Evolutionary conservation across 176 grass and related monocot species (phyloP), one percentile per base, ranked within the genome.

Genomic region (Otatea glauca): DNA sequence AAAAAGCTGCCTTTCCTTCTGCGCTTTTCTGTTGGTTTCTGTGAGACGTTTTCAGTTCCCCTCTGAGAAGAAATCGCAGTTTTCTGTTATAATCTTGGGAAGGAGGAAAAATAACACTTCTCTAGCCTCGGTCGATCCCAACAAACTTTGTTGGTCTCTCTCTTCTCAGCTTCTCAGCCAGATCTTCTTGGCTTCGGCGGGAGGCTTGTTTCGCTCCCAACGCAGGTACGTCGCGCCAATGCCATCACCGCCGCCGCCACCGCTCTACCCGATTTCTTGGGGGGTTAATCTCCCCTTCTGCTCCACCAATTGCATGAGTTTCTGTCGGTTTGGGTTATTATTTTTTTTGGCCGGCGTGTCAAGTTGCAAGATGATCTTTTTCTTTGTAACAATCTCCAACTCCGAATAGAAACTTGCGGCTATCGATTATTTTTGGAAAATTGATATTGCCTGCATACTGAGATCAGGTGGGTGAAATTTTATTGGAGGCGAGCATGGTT

Each of bases 1-100:
- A 63, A 82, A 90, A 90, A 86, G 65, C 88, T 86, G 83, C 73
- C 71, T 86, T 81, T 64, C 82, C 65, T 82, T 77, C 23, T 76
- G 78, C 72, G 70, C 60, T 84, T 65, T 39, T 84, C 82, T 75
- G 82, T 75, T 65, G 21, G 71, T 75, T 84, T 84, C 45, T 27
- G 21, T 8, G 17, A 18, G 51, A 32, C 59, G 54, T 87, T 87
- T 66, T 47, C 43, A 69, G 7, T 43, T 68, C 53, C 51, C 51
- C 7, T 24, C 54, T 15, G 27, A 54, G 35, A 67, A n/a, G 34
- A 65, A 68, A 72, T 56, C 77, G 68, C 69, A 53, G 51, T 15
- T 45, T 77, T 60, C 39, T 48, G 51, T 11, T 70, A 3, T 9
- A 43, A 37, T 70, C 41, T 37, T 59, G 11, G 17, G 64, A 9